Evolutionary conservation across 2,329 filamentous ascomycete species (phyloP).

Genomic region (Dactylonectria macrodidyma): DNA sequence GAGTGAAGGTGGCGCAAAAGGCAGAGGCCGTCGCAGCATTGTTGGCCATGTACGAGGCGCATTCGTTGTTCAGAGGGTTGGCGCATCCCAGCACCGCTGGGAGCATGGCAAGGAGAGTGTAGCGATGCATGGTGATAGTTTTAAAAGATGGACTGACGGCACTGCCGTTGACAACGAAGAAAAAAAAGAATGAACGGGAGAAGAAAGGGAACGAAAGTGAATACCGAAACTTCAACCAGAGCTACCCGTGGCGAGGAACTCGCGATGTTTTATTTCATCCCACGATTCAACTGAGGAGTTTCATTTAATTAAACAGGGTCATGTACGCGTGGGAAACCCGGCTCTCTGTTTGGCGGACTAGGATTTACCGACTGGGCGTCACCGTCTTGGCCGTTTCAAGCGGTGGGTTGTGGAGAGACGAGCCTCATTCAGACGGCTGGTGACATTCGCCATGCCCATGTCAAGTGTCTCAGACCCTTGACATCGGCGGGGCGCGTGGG

Average conservation of each 20-base stretch:
- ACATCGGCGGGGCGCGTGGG: conserved; percentile 1
- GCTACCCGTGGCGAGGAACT: not conserved
- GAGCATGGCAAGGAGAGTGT: conserved; percentile 41
- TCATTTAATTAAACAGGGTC: conserved; percentile 34
- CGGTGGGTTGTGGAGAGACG: not conserved
- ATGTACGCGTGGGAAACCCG: conserved; percentile 14
- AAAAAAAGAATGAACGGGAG: conserved; percentile 24
- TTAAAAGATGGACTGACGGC: conserved; percentile 25
- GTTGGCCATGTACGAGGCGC: conserved; percentile 38
- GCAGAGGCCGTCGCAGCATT: conserved; percentile 33
- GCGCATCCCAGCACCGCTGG: conserved; percentile 42
- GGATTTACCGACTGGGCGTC: conserved; percentile 41
- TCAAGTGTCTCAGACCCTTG: conserved; percentile 18
- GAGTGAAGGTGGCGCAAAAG: conserved; percentile 38
- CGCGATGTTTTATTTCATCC: conserved; percentile 27
- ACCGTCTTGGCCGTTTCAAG: conserved; percentile 1
- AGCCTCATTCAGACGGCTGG: not conserved
- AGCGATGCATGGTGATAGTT: conserved; percentile 38
- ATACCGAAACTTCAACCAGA: not conserved
- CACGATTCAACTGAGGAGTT: conserved; percentile 5
- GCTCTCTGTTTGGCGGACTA: conserved; percentile 39
- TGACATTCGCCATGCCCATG: conserved; percentile 8
- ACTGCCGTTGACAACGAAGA: conserved; percentile 35
- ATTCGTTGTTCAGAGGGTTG: conserved; percentile 41
- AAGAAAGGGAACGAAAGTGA: conserved; percentile 17